phyloP scores from a whole-genome alignment of 306 rosid genomes.

The Carpinus fangiana region DNA sequence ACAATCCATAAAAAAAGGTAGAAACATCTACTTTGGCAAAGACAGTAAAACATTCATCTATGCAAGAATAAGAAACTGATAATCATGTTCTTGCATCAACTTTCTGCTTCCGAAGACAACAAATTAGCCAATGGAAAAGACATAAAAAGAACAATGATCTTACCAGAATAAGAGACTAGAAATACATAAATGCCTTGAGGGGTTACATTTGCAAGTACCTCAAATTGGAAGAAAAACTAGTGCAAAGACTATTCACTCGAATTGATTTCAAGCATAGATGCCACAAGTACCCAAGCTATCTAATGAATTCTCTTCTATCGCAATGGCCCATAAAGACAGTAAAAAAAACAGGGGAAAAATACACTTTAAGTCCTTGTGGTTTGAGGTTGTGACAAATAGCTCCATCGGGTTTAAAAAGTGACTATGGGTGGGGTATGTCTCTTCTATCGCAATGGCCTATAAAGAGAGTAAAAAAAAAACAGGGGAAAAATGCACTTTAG shows the following conservation, averaged over 20 bases:
- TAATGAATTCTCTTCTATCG: slow-evolving; percentile 1
- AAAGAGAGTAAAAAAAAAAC: too few species aligned
- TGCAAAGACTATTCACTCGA: background rate
- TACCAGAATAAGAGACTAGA: background rate
- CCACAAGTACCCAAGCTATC: background rate
- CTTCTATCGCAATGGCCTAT: too few species aligned
- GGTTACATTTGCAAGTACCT: background rate
- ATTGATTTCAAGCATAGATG: background rate
- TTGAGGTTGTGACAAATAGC: too few species aligned
- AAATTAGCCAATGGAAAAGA: background rate
- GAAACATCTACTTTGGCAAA: background rate
- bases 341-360: background rate
- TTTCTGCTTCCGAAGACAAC: background rate
- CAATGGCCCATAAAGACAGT: background rate
- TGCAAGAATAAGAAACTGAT: background rate
- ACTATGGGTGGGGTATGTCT: too few species aligned
- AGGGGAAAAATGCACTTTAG: too few species aligned
- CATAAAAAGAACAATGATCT: background rate
- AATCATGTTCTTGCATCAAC: background rate
- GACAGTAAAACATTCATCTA: background rate
- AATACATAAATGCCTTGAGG: background rate
- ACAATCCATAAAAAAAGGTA: too few species aligned
- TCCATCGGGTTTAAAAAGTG: too few species aligned
- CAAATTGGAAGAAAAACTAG: background rate
- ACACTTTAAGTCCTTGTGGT: too few species aligned